These are phyloP conservation scores for Trametes cubensis DNA, from an alignment of 768 basidiomycete species.

Conservation along the genomic window DNA sequence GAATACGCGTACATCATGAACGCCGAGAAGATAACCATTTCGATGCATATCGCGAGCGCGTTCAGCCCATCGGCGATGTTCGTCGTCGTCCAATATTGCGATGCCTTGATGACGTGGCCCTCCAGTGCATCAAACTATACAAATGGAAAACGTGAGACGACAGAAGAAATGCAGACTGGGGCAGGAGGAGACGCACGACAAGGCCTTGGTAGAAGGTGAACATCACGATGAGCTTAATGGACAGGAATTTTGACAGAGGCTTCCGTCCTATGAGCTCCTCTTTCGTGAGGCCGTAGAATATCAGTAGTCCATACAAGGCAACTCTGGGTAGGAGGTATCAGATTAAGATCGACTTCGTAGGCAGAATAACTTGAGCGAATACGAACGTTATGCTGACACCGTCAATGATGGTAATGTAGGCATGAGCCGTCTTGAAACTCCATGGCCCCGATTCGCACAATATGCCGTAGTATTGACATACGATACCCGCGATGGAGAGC, in stretches of 20 bases:
- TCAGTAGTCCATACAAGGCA: constrained; percentile 81
- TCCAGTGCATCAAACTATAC: constrained; percentile 66
- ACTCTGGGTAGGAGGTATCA: constrained; percentile 45
- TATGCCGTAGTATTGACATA: constrained; percentile 69
- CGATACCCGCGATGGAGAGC: constrained; percentile 75
- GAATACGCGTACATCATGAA: constrained; percentile 88
- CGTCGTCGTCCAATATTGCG: constrained; percentile 78
- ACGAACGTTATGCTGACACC: constrained; percentile 80
- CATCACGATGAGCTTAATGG: constrained; percentile 87
- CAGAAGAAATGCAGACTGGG: not conserved
- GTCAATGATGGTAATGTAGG: constrained; percentile 73
- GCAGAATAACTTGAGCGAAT: not conserved
- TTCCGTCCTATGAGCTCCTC: constrained; percentile 76
- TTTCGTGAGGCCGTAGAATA: constrained; percentile 82
- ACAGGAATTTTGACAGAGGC: constrained; percentile 83
- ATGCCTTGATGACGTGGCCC: constrained; percentile 73
- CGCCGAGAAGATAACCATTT: constrained; percentile 84
- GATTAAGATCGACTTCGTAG: not conserved
- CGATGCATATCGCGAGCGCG: constrained; percentile 81
- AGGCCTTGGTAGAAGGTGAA: constrained; percentile 89
- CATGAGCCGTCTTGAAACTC: constrained; percentile 61
- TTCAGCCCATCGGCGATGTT: constrained; percentile 86
- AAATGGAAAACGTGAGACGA: not conserved
- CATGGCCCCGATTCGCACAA: constrained; percentile 69
- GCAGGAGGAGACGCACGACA: constrained; percentile 48